Base-by-base conservation (phyloP, 73 alveolate genomes). In the Halteria grandinella region DNA sequence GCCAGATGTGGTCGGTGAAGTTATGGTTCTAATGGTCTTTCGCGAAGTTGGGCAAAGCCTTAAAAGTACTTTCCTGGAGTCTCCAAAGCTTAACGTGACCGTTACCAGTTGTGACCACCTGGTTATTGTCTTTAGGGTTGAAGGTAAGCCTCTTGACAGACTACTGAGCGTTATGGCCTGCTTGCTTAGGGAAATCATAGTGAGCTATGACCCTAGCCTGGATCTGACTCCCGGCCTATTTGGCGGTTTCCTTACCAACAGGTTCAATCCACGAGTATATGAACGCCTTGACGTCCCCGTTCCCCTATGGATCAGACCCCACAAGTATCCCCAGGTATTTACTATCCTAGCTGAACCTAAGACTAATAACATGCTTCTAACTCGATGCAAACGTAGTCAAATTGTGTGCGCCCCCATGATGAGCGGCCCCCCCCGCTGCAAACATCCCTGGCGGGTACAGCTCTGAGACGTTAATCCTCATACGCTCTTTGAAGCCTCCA, bases 1-100 rank as follows among this genome's bases (percentile, higher is more conserved):
- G 71, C 96, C 97, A 93, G 28, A 88, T 82, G 66, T 93, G 98
- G 58, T 90, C 97, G 25, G 95, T 87, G 79, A 70, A 93, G 37
- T 63, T 76, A 37, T 87, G 85, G 55, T 45, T 89, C 51, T 87
- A 49, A 12, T 91, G 86, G 24, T 88, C 86, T 52, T 89, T 87
- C 32, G 69, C 51, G 40, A 90, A 87, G 8, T 77, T 77, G 18
- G 91, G 88, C 89, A 89, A 60, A n/a, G 94, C 90, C 80, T 90
- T 91, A 69, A 93, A 90, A 1, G 97, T 79, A 59, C 77, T 87
- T 69, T 93, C 97, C 53, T 93, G 78, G 21, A 93, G 91, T 87
- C 95, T 81, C 88, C 95, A 84, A 40, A 86, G 64, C 51, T 93
- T 93, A 86, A 89, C 90, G 45, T 79, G 92, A 33, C 79, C 69